Evolutionary conservation across 306 rosid genomes (phyloP), one percentile per base, ranked within the genome.

Genomic region (Lathyrus aphaca): DNA sequence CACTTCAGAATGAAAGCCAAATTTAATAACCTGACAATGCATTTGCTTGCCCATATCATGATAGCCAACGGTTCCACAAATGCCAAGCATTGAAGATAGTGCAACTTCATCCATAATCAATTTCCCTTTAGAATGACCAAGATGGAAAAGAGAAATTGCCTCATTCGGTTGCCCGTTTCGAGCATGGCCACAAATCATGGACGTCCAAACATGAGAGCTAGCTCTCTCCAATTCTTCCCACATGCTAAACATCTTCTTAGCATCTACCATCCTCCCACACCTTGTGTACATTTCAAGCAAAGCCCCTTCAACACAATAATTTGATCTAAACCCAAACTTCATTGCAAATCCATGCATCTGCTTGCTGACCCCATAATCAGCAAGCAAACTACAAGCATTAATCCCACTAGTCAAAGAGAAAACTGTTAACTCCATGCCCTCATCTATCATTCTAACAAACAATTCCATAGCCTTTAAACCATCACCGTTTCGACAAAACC

Each of bases 31-130:
- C 76, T 74, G 80, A 70, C 93, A 62, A 62, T 90, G 96, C 25
- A 90, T 86, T 85, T 90, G 96, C 80, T 86, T 85, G 48, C 98
- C 98, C 86, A 90, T 59, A 66, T 86, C 90, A 74, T 75, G 89
- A 78, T 75, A 83, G 16, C 96, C 97, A 18, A 88, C 42, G 58
- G 76, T 81, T 69, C 94, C 97, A 73, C 91, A 88, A 64, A 93
- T 78, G 60, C 86, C 73, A 35, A 86, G 91, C 68, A 86, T 73
- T 1, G 94, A 77, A 75, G 89, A 69, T 8, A 83, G 77, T 11
- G 82, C 82, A 68, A 90, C 82, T 81, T 88, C 91, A 71, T 93
- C 98, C 83, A 93, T 58, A 65, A 70, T 64, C 81, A 82, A 68
- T 61, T 78, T 74, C 77, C 89, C 96, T 75, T 85, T 82, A 14